Conservation (phyloP, 495 filamentous ascomycete species). For the Penicillium pulvis region DNA sequence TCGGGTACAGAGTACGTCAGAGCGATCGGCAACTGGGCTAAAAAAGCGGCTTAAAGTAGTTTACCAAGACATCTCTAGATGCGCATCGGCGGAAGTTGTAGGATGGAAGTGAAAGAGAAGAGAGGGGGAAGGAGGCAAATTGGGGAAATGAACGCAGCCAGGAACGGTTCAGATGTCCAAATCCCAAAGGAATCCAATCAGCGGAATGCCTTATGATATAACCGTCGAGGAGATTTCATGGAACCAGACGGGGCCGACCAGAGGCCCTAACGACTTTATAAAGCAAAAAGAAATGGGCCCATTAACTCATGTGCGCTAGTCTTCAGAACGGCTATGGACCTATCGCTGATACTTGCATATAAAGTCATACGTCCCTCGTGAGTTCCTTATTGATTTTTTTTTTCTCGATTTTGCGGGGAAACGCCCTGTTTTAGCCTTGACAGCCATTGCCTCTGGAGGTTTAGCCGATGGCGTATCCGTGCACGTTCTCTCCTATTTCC, state of each 20-base stretch:
- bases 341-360: background rate
- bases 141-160: background rate
- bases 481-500: background rate
- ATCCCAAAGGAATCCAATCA: background rate
- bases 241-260: background rate
- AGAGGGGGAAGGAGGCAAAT: background rate
- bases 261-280: background rate
- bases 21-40: conserved; percentile 2
- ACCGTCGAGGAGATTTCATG: background rate
- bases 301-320: background rate
- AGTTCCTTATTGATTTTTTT: background rate
- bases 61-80: background rate
- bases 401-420: conserved; percentile 18
- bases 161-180: too few relatives aligned
- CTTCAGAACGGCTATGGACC: background rate
- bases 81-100: too few relatives aligned
- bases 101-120: background rate
- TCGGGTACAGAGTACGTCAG: background rate
- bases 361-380: background rate
- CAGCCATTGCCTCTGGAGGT: background rate
- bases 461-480: conserved; percentile 8
- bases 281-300: background rate
- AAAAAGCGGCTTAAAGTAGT: background rate
- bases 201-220: background rate
- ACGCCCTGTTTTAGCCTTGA: background rate